phyloP scores from a whole-genome alignment of 768 basidiomycete species.

The Sistotremastrum suecicum region DNA sequence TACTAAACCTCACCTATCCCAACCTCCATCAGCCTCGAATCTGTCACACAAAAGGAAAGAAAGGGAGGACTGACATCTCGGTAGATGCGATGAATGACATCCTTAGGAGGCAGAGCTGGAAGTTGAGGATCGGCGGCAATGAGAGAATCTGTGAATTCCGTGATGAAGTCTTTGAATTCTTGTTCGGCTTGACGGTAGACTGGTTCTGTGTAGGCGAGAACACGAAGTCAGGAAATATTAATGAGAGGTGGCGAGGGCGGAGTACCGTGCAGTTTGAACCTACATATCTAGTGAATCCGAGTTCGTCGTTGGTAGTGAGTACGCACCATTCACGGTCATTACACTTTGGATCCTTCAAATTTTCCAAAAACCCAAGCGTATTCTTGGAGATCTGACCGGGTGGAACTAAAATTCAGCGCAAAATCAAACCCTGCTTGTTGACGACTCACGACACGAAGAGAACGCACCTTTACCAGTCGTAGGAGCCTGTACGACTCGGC shows the following conservation, averaged over 20 bases:
- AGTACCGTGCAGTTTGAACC: slow-evolving; percentile 74
- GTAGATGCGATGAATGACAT: slow-evolving; percentile 86
- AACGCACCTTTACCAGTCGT: slow-evolving; percentile 62
- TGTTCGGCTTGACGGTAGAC: slow-evolving; percentile 72
- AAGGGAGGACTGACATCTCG: slow-evolving; percentile 47
- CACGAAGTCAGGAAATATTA: background rate
- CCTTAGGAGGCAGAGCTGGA: slow-evolving; percentile 80
- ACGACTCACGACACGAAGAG: background rate
- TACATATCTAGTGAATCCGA: slow-evolving; percentile 14
- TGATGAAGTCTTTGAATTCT: slow-evolving; percentile 81
- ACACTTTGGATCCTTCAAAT: slow-evolving; percentile 57
- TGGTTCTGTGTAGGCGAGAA: slow-evolving; percentile 33
- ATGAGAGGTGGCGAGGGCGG: background rate
- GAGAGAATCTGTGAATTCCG: slow-evolving; percentile 51
- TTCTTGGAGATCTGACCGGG: slow-evolving; percentile 80
- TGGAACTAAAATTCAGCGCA: slow-evolving; percentile 35
- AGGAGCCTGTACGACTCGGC: slow-evolving; percentile 67
- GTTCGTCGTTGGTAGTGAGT: background rate
- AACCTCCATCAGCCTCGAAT: background rate
- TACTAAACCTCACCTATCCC: slow-evolving; percentile 69
- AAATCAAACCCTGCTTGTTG: background rate
- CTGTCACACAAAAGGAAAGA: background rate
- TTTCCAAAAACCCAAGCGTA: slow-evolving; percentile 60
- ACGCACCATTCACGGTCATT: slow-evolving; percentile 77
- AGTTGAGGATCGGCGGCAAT: slow-evolving; percentile 68